These are phyloP conservation scores for Gracilaria domingensis DNA, from an alignment of 23 red algal species.

Conservation along the genomic window DNA sequence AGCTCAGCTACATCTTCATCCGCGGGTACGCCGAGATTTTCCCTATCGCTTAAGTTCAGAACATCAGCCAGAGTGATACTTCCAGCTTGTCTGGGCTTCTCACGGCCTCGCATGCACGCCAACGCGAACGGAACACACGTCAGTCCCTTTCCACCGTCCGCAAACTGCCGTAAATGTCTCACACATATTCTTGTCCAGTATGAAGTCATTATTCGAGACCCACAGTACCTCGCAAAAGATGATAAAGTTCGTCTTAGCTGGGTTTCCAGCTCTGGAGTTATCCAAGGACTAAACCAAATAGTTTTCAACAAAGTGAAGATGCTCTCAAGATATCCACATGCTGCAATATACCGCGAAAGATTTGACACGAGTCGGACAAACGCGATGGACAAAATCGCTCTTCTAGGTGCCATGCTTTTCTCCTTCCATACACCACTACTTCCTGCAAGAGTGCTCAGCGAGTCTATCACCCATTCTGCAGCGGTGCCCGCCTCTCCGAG, in stretches of 20 bases:
- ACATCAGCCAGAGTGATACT: conserved; percentile 10
- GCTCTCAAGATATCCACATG: conserved; percentile 51
- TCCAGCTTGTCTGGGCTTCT: conserved; percentile 2
- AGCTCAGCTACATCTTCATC: conserved; percentile 46
- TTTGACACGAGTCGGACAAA: conserved; percentile 36
- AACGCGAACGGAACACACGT: conserved; percentile 45
- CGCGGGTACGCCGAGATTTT: conserved; percentile 32
- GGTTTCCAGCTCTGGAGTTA: neutral
- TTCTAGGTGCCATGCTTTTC: neutral
- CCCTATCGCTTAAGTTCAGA: conserved; percentile 16
- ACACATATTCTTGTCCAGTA: conserved; percentile 38
- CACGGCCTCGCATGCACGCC: conserved; percentile 46
- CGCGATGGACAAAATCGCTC: neutral
- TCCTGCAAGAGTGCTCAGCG: neutral
- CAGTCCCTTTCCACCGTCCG: conserved; percentile 1
- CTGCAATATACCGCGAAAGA: conserved; percentile 49
- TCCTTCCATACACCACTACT: conserved; percentile 7
- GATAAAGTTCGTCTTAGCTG: conserved; percentile 32
- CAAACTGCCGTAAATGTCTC: conserved; percentile 28
- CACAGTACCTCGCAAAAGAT: conserved; percentile 28
- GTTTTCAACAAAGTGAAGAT: conserved; percentile 34
- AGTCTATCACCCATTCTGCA: conserved; percentile 52
- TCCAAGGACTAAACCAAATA: conserved; percentile 36
- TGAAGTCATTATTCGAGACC: conserved; percentile 11
- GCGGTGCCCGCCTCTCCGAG: conserved; percentile 38